A percentile compares a stretch with the other conserved stretches of the same genome.
These are phyloP conservation scores for Physcomitrium patens DNA, from an alignment of 225 moss, liverwort and hornwort species.

Conservation along the genomic window DNA sequence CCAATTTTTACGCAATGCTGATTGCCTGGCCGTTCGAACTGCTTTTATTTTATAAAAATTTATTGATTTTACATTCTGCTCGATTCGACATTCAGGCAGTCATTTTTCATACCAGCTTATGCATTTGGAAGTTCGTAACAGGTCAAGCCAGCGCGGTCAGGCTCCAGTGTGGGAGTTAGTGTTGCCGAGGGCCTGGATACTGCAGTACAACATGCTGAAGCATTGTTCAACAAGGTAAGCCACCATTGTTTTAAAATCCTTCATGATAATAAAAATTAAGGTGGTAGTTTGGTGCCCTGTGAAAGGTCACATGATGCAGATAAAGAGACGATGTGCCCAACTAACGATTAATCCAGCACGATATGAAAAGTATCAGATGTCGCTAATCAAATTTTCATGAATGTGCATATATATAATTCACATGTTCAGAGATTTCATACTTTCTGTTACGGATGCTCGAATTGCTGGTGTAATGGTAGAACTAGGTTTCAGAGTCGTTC, in stretches of 20 bases:
- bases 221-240: constrained; percentile 52
- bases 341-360: constrained; percentile 8
- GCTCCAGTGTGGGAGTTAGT: constrained; percentile 95
- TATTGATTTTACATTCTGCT: constrained; percentile 20
- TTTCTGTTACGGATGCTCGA: not conserved
- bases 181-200: constrained; percentile 70
- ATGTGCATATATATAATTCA: not conserved
- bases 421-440: not conserved
- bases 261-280: constrained; percentile 6
- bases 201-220: constrained; percentile 62
- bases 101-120: not conserved
- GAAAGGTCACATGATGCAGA: not conserved
- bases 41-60: not conserved
- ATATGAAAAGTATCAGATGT: not conserved
- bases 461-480: constrained; percentile 3
- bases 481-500: constrained; percentile 7
- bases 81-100: constrained; percentile 1
- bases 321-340: not conserved
- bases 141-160: constrained; percentile 95
- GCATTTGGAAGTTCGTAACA: constrained; percentile 39
- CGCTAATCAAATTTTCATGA: not conserved
- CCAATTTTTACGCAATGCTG: not conserved
- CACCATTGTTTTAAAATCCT: not conserved
- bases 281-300: not conserved
- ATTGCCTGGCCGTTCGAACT: not conserved